A percentile compares a stretch with the other conserved stretches of the same genome.
These are phyloP conservation scores for Odontarrhena argentea DNA, from an alignment of 345 rosid genomes.

Conservation along the genomic window DNA sequence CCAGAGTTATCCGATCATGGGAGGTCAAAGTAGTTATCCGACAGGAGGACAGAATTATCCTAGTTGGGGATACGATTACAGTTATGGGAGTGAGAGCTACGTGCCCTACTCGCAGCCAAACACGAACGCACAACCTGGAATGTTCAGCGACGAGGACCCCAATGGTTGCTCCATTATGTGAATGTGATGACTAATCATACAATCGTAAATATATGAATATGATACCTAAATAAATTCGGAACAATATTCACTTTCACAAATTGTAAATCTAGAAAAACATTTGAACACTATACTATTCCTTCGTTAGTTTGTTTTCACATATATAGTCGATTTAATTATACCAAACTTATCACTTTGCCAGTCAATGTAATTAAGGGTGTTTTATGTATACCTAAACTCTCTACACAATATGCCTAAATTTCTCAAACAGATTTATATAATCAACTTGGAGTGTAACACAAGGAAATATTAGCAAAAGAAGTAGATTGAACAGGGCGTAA, in stretches of 20 bases:
- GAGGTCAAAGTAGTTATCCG: not conserved
- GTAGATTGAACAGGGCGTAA: not conserved
- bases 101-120: slow-evolving; percentile 38
- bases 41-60: slow-evolving; percentile 27
- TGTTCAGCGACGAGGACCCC: slow-evolving; percentile 46
- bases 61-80: slow-evolving; percentile 36
- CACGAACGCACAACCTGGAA: slow-evolving; percentile 37
- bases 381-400: too few species aligned
- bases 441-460: too few species aligned
- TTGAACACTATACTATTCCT: too few species aligned
- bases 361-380: too few species aligned
- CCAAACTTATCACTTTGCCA: too few species aligned
- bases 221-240: not conserved
- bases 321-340: too few species aligned
- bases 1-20: slow-evolving; percentile 26
- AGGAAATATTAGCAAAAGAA: not conserved
- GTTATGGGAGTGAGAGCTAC: slow-evolving; percentile 38
- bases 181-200: not conserved
- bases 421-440: too few species aligned
- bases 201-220: slow-evolving; percentile 10
- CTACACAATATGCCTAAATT: too few species aligned
- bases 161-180: slow-evolving; percentile 42
- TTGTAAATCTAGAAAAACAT: too few species aligned
- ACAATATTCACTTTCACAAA: not conserved
- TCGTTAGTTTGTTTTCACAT: too few species aligned